Evolutionary conservation across 495 filamentous ascomycete genomes (phyloP).

Genomic region (Aspergillus egyptiacus): DNA sequence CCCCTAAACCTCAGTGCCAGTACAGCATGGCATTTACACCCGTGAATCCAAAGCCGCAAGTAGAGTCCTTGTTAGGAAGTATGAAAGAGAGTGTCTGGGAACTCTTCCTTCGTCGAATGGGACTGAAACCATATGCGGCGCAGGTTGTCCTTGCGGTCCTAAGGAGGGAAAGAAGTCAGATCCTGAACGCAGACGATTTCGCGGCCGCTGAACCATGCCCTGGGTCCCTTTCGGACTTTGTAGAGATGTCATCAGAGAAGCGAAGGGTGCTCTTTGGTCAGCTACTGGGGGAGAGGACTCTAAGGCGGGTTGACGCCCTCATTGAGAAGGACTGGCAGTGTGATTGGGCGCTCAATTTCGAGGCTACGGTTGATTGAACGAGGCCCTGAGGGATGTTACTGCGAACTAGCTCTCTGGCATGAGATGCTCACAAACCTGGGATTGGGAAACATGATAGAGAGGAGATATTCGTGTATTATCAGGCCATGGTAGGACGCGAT

Average conservation of each 20-base stretch:
- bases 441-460: constrained; percentile 17
- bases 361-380: background rate
- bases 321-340: constrained; percentile 31
- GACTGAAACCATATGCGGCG: constrained; percentile 77
- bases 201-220: background rate
- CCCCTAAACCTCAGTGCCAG: background rate
- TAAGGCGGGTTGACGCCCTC: constrained; percentile 43
- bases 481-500: constrained; percentile 14
- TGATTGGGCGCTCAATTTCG: constrained; percentile 24
- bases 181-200: background rate
- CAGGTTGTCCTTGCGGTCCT: constrained; percentile 52
- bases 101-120: constrained; percentile 62
- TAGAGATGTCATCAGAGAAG: constrained; percentile 19
- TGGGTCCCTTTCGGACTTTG: constrained; percentile 14
- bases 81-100: constrained; percentile 62
- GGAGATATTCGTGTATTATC: constrained; percentile 38
- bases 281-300: constrained; percentile 47
- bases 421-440: background rate
- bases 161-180: background rate
- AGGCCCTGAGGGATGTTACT: background rate
- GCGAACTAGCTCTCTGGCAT: background rate
- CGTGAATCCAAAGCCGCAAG: constrained; percentile 7
- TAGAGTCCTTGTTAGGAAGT: constrained; percentile 6
- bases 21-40: constrained; percentile 12
- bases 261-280: constrained; percentile 37